Percentiles rank a stretch among this genome's conserved stretches.
Conservation (phyloP, 208 protist genomes). For the Crithidia fasciculata region DNA sequence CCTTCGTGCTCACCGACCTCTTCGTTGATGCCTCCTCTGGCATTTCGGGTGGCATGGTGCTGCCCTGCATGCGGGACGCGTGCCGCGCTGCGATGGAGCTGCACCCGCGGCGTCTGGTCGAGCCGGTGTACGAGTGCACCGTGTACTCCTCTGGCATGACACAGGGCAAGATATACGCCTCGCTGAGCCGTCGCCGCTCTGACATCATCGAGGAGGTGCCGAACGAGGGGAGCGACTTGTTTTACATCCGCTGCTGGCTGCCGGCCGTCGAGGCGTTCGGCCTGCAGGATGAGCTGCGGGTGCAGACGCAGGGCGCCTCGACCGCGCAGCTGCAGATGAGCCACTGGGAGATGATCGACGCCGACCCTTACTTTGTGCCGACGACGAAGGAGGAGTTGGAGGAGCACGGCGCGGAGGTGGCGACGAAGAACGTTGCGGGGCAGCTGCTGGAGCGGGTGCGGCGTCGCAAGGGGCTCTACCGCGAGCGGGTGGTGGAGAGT, state of each 20-base stretch:
- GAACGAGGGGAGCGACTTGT: slow-evolving; percentile 96
- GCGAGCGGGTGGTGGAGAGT: slow-evolving; percentile 83
- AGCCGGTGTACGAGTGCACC: slow-evolving; percentile 97
- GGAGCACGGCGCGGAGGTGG: slow-evolving; percentile 93
- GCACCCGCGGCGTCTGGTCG: slow-evolving; percentile 93
- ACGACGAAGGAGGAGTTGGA: slow-evolving; percentile 97
- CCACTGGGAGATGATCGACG: slow-evolving; percentile 93
- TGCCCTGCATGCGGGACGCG: slow-evolving; percentile 94
- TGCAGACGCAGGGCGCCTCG: slow-evolving; percentile 95
- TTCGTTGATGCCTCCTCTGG: slow-evolving; percentile 43
- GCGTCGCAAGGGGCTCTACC: slow-evolving; percentile 85
- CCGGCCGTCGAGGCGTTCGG: slow-evolving; percentile 98
- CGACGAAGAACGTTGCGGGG: slow-evolving; percentile 88
- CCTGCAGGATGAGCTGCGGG: slow-evolving; percentile 95
- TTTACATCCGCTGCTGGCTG: slow-evolving; percentile 94
- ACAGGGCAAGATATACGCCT: slow-evolving; percentile 89
- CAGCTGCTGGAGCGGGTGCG: slow-evolving; percentile 87
- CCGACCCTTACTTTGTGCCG: slow-evolving; percentile 96
- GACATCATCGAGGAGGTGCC: slow-evolving; percentile 96
- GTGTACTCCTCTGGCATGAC: slow-evolving; percentile 92
- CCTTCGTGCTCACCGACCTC: slow-evolving; percentile 83
- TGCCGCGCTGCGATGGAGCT: slow-evolving; percentile 93
- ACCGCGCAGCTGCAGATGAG: slow-evolving; percentile 96
- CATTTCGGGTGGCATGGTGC: slow-evolving; percentile 91
- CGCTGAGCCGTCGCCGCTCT: slow-evolving; percentile 86